Evolutionary conservation across 2,329 filamentous ascomycete genomes (phyloP).

Genomic region (Leptographium flavum): DNA sequence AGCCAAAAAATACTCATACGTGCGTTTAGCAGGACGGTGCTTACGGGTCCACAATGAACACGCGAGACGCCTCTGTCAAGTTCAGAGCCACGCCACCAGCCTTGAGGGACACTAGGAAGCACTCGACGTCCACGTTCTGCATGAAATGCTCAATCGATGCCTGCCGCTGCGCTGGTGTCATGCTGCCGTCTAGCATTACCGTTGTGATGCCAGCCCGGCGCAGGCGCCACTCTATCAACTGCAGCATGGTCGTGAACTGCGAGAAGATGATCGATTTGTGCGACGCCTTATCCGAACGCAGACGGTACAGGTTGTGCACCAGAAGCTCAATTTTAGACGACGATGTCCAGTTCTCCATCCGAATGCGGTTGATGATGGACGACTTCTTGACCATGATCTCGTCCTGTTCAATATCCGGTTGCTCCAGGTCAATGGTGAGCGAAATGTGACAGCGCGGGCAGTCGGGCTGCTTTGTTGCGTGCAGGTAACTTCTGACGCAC

Average conservation of each 20-base stretch:
- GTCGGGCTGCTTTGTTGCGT: constrained; percentile 61
- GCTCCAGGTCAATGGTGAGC: constrained; percentile 81
- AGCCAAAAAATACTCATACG: constrained; percentile 5
- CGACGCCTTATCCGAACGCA: constrained; percentile 82
- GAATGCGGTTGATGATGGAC: constrained; percentile 96
- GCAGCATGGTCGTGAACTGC: constrained; percentile 93
- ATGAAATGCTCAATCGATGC: constrained; percentile 94
- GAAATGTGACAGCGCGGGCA: constrained; percentile 89
- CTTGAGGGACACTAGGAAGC: constrained; percentile 91
- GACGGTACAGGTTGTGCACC: constrained; percentile 82
- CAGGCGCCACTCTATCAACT: constrained; percentile 92
- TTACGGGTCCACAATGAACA: constrained; percentile 93
- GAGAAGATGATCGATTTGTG: constrained; percentile 97
- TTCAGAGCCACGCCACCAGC: constrained; percentile 93
- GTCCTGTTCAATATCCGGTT: constrained; percentile 89
- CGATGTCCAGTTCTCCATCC: constrained; percentile 97
- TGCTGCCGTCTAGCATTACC: constrained; percentile 94
- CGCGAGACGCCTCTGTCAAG: constrained; percentile 81
- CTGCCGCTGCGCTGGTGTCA: constrained; percentile 88
- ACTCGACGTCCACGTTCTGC: constrained; percentile 86
- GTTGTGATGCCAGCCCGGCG: constrained; percentile 95
- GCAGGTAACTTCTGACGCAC: constrained; percentile 68
- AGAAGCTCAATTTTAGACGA: constrained; percentile 97
- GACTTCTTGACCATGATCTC: constrained; percentile 79
- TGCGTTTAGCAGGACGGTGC: constrained; percentile 23